Conservation (phyloP, 148 eudicot genomes). For the Limonium bicolor region DNA sequence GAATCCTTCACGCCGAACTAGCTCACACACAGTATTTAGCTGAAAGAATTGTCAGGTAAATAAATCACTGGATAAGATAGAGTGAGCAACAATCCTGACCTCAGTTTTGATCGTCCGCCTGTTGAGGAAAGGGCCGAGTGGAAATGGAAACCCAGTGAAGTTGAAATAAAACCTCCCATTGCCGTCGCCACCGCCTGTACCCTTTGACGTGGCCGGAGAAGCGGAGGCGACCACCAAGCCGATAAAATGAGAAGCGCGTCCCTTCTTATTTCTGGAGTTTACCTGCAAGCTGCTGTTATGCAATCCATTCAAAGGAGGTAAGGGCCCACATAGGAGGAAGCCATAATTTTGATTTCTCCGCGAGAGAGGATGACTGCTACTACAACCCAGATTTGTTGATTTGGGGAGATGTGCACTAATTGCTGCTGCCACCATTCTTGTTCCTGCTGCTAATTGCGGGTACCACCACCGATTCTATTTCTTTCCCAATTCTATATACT, state of each 20-base stretch:
- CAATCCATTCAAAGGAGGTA: not conserved
- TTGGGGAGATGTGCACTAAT: slow-evolving; percentile 1
- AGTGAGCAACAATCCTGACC: slow-evolving; percentile 19
- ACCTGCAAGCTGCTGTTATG: not conserved
- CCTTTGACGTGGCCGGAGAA: not conserved
- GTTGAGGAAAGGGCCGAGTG: slow-evolving; percentile 90
- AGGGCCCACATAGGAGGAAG: not conserved
- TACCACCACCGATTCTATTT: not conserved
- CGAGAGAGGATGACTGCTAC: not conserved
- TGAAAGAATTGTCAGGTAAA: not conserved
- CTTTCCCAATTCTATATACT: no score
- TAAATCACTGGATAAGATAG: not conserved
- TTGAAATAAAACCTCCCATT: slow-evolving; percentile 77
- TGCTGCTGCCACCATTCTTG: not conserved
- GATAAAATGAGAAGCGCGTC: slow-evolving; percentile 6
- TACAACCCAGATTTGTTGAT: not conserved
- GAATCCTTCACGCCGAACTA: no score
- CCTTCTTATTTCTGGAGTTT: no score
- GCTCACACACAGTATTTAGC: not conserved
- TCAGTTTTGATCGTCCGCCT: slow-evolving; percentile 72
- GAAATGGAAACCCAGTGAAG: slow-evolving; percentile 91
- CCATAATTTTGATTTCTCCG: not conserved
- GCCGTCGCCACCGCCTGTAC: slow-evolving; percentile 3
- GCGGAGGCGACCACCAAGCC: slow-evolving; percentile 41
- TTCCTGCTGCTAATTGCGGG: not conserved